Conservation (phyloP, 1,284 basidiomycete genomes). For the Puccinia coronata region DNA sequence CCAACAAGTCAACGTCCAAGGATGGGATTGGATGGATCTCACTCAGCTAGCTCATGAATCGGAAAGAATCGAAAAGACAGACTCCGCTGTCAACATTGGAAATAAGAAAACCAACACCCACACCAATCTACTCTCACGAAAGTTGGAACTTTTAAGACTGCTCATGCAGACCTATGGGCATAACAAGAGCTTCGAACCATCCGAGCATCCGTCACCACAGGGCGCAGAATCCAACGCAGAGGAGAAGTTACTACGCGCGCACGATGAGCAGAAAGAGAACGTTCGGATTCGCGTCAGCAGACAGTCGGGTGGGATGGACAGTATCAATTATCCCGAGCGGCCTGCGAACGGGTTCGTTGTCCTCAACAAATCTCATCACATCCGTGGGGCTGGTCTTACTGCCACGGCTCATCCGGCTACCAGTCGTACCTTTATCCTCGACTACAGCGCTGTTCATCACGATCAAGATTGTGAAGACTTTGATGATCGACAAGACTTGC, state of each 20-base stretch:
- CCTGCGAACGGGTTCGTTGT: neutral
- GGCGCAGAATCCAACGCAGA: neutral
- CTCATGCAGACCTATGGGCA: neutral
- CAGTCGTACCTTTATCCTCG: neutral
- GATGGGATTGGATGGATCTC: constrained; percentile 29
- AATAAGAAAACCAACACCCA: neutral
- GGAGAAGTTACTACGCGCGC: neutral
- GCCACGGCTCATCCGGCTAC: neutral
- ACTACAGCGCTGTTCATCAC: neutral
- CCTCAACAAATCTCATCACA: neutral
- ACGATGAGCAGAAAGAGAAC: neutral
- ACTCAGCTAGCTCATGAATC: constrained; percentile 7
- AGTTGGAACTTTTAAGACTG: constrained; percentile 21
- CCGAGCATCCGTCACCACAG: too few relatives aligned
- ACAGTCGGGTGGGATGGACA: neutral
- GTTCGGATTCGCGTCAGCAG: constrained; percentile 23
- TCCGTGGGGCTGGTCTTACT: neutral
- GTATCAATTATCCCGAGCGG: neutral
- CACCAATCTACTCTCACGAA: constrained; percentile 1
- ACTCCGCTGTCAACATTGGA: neutral
- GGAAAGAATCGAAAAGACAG: neutral
- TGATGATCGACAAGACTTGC: neutral
- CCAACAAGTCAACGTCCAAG: neutral
- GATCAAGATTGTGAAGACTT: neutral
- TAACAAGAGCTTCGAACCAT: neutral